Base-by-base conservation (phyloP, 306 rosid species). In the Gynostemma pentaphyllum region DNA sequence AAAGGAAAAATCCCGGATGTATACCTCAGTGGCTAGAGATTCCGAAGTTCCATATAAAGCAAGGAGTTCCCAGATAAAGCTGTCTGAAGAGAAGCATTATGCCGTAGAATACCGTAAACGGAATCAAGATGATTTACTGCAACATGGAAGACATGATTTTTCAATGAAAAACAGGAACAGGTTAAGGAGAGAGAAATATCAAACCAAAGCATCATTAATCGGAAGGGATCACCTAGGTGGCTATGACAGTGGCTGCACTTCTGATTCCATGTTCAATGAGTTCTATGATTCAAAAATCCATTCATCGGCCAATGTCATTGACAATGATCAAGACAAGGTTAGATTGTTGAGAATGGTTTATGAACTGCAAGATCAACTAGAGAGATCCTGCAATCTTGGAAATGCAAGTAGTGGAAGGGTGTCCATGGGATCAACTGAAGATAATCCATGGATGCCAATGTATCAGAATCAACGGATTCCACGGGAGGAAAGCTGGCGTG, bases 301-400 rank as follows among this genome's bases (percentile, higher is more conserved):
- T 48, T 70, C 87, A 62, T 73, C 56, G 30, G 83, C 70, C 10
- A 68, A 45, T 27, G 55, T 36, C 41, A 73, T 70, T 65, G 79
- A 74, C 53, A 69, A 77, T 53, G 85, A 76, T 62, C 81, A 62
- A 36, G 87, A 84, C 67, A 83, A 85, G 87, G 30, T 68, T 79
- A 75, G 74, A 67, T 68, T 94, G 71, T 21, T 81, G 75, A 77
- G 73, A 76, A 81, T 84, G 80, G 79, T 86, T 50, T 16, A 70
- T 39, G 81, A 79, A 69, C 61, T 92, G 84, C 88, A 86, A 70
- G 72, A 81, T 64, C 79, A 83, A 70, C 82, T 86, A 59, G 60
- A 75, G 70, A 79, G 64, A 74, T 72, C 80, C 40, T 57, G 22
- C 64, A 65, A 49, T 75, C 21, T 44, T 40, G 75, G 51, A 29